phyloP scores from a whole-genome alignment of 345 rosid species.

The Syzygium oleosum region DNA sequence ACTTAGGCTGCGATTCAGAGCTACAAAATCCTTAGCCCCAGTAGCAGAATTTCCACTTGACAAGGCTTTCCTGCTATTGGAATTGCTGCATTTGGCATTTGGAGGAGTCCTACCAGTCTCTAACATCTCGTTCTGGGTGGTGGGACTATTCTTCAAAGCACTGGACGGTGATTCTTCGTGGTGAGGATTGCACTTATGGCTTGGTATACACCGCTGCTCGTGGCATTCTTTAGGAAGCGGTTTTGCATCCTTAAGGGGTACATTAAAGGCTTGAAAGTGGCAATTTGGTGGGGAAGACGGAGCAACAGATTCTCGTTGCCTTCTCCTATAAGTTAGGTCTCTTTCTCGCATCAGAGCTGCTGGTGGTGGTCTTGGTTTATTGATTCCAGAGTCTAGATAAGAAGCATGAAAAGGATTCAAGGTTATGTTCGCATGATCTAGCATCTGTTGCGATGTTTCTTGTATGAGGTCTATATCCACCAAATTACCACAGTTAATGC shows the following conservation, averaged over 20 bases:
- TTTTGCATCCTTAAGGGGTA: constrained; percentile 15
- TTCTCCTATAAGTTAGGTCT: constrained; percentile 20
- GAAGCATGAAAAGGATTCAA: constrained; percentile 8
- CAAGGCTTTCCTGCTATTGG: constrained; percentile 35
- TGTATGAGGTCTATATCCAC: constrained; percentile 32
- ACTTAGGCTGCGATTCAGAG: constrained; percentile 44
- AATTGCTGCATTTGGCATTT: constrained; percentile 21
- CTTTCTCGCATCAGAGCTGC: constrained; percentile 17
- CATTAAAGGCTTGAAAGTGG: not conserved
- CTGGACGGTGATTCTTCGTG: constrained; percentile 26
- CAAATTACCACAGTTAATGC: constrained; percentile 60
- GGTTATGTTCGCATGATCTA: constrained; percentile 7
- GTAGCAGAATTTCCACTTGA: constrained; percentile 23
- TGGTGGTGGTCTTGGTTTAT: constrained; percentile 10
- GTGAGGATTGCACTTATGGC: constrained; percentile 22
- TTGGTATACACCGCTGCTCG: constrained; percentile 9
- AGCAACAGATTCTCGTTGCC: constrained; percentile 17
- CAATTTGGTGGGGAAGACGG: constrained; percentile 6
- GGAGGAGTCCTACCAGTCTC: constrained; percentile 19
- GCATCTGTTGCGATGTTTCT: constrained; percentile 14
- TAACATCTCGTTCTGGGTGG: constrained; percentile 19
- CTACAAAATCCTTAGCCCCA: constrained; percentile 50
- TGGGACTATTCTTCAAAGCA: constrained; percentile 8
- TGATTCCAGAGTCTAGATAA: constrained; percentile 11
- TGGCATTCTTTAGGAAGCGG: constrained; percentile 12